Base-by-base conservation (phyloP, 2,329 filamentous ascomycete species). In the Orbilia javanica region DNA sequence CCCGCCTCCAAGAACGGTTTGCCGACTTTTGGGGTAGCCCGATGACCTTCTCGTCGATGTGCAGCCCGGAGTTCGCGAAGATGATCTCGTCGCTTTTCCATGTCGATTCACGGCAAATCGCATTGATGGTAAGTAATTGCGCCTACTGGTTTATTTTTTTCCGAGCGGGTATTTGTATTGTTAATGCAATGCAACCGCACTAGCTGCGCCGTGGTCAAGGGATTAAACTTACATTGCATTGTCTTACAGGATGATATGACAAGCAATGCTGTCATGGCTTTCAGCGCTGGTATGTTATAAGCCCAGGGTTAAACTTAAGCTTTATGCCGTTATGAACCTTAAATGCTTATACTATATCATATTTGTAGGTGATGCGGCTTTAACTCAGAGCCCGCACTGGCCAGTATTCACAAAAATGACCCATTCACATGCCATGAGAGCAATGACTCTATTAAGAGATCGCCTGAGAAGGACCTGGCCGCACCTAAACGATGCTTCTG, bases 241-340 rank as follows among this genome's bases (percentile, higher is more conserved):
- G 29, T 44, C 42, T 48, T 65, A 20, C 57, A 79, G 75, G 75
- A 79, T 25, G 75, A 79, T 15, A 79, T 79, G 75, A 74, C 70
- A 5, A 74, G 73, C n/a, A 69, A 79, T 74, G 75, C 75, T 31
- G 75, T 79, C 11, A 79, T 79, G 68, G 75, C 75, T 11, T 79
- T 79, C 42, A 72, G 50, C 63, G 75, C 75, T 6, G 75, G 75
- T 74, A 68, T 22, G 68, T 62, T 53, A 18, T 29, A 39, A 11
- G 27, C 52, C 50, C 29, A 60, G 7, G 11, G 48, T 68, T 68
- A 55, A 31, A 53, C 57, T 68, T 68, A 55, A 31, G 53, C 57
- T 31, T n/a, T 29, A 18, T 44, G 15, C 27, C 6, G 22, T 20
- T 50, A 22, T 8, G 20, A 53, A 25, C n/a, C 18, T 29, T 57